Base-by-base conservation (phyloP, 371 early-diverging fungal species). In the Mucor irregularis region DNA sequence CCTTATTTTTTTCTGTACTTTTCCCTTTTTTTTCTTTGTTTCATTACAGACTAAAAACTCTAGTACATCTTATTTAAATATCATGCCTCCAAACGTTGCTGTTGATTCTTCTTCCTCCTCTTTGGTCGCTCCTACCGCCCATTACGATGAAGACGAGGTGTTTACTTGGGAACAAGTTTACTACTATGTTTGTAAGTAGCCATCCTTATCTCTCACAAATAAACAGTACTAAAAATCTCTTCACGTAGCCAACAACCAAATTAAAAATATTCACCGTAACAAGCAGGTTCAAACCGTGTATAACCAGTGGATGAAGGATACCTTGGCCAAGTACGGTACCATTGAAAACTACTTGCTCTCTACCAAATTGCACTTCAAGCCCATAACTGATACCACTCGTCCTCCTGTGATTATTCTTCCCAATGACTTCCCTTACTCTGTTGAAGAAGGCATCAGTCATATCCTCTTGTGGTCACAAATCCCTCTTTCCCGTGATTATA, bases 351-450 rank as follows among this genome's bases (percentile, higher is more conserved):
- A 70, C 31, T 54, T 76, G 4, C 53, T 54, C 33, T 29, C 59
- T 11, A 69, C 53, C 30, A 76, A 73, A 45, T 51, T 76, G 0
- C 58, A 56, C 2, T 64, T 45, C 38, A 48, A 62, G 44, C 44
- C 50, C 17, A 46, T 33, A 11, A 39, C 44, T 5, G 52, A 54
- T 14, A 17, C 22, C 9, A 21, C 21, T n/a, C 34, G 38, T 22
- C 57, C 66, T 21, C 56, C 61, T 16, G 62, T 73, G 33, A 55
- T 78, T 38, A 54, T 78, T 8, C 68, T 64, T 8, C 58, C 63
- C 19, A 81, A 81, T 60, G 82, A 81, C 59, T 81, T 71, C 49
- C 82, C 82, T 9, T 81, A 81, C 30, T 69, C 81, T 22, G 55
- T 82, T 8, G 66, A 60, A 7, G 43, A 38, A 6, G 55, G 57